Evolutionary conservation across 176 grass and related monocot species (phyloP), one percentile per base, ranked within the genome.

Genomic region (Tuctoria greenei): DNA sequence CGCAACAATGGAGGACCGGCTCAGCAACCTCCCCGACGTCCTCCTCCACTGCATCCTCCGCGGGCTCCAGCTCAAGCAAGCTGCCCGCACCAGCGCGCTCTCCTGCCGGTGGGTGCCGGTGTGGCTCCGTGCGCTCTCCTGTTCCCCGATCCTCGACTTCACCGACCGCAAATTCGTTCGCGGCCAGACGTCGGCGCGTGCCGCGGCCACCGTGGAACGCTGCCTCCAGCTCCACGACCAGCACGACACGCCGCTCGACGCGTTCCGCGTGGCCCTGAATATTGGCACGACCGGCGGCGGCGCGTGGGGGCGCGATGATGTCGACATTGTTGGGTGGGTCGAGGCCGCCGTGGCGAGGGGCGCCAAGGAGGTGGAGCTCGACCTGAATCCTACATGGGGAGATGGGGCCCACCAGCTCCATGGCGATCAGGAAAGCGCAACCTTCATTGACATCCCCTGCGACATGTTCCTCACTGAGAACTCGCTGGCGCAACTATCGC

Each of bases 21-120:
- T 90, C 37, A 88, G 84, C 69, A 35, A 57, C 67, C 87, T 90
- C 35, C 87, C 91, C 31, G 69, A 93, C 61, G 76, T 85, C 42
- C 15, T 93, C 43, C 84, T 90, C 15, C 78, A 85, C 67, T 82
- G 76, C 24, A 89, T 93, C 70, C 77, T 93, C 57, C 65, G 18
- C 28, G 15, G 14, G 35, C 9, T 87, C 24, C 84, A 77, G 5
- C 81, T 93, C 23, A 93, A 79, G 21, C 50, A 69, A 4, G 87
- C 77, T 44, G 69, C 81, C 20, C 64, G 81, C 71, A 90, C 87
- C 16, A 87, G 77, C 84, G 51, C 62, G 25, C 73, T 90, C 27
- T 93, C 80, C 3, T 45, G n/a, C 64, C 76, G 57, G 56, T 90
- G 83, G 69, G 66, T 40, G 8, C 4, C 35, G 55, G 18, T 52